Percentiles rank a stretch among this genome's conserved stretches.
Evolutionary conservation across 257 asterid genomes (phyloP).

Genomic region (Fraxinus quadrangulata): DNA sequence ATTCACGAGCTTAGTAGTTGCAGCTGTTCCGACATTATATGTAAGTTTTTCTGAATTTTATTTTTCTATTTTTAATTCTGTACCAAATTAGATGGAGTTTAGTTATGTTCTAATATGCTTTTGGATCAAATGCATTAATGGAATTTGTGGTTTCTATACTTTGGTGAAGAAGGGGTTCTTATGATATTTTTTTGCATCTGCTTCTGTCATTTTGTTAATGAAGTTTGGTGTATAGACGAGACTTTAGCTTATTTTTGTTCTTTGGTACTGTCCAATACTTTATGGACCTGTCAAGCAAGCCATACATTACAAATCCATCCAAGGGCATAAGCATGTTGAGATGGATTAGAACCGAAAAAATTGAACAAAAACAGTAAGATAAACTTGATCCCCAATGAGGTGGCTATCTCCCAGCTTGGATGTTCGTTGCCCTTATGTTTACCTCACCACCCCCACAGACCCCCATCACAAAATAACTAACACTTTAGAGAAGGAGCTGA

Average conservation of each 20-base stretch:
- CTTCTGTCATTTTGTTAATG: neutral
- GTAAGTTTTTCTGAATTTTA: slow-evolving; percentile 44
- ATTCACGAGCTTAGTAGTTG: slow-evolving; percentile 66
- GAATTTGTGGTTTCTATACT: neutral
- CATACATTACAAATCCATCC: neutral
- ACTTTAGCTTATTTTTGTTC: neutral
- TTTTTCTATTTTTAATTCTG: neutral
- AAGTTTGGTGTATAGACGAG: neutral
- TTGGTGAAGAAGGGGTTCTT: neutral
- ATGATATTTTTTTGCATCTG: neutral
- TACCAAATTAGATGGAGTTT: neutral
- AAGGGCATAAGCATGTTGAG: neutral
- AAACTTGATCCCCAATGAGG: neutral
- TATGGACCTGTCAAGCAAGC: neutral
- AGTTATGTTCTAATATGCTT: neutral
- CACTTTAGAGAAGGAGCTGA: neutral
- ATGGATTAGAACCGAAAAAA: neutral
- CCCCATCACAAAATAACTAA: neutral
- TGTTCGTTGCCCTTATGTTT: neutral
- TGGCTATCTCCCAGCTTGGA: neutral
- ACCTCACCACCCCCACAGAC: neutral
- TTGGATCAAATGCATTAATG: neutral
- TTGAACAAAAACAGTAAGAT: neutral
- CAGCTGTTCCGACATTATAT: slow-evolving; percentile 74
- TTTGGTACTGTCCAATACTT: neutral